Evolutionary conservation across 148 eudicot species (phyloP).

Genomic region (Persicaria tinctoria): DNA sequence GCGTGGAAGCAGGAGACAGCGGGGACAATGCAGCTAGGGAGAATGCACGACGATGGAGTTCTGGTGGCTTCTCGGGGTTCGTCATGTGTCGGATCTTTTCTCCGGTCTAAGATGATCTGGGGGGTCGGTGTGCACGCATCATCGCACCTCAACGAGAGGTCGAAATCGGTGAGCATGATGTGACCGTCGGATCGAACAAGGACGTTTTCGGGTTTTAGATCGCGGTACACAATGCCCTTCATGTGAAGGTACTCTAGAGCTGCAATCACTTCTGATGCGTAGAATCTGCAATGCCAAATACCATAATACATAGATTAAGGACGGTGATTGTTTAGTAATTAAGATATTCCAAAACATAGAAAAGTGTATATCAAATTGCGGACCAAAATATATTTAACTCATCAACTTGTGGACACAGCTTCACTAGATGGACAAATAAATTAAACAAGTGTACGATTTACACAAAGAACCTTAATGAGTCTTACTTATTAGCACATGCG

Average conservation of each 20-base stretch:
- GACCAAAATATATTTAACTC: too few relatives aligned
- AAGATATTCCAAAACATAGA: neutral
- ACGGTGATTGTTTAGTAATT: too few relatives aligned
- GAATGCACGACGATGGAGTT: slow-evolving; percentile 49
- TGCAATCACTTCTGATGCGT: slow-evolving; percentile 80
- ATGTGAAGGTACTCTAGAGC: slow-evolving; percentile 91
- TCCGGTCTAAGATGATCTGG: slow-evolving; percentile 32
- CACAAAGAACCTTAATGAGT: neutral
- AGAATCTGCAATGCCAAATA: slow-evolving; percentile 42
- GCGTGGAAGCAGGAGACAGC: slow-evolving; percentile 21
- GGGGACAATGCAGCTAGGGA: slow-evolving; percentile 34
- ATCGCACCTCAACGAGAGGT: slow-evolving; percentile 78
- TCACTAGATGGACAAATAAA: too few relatives aligned
- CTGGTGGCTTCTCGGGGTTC: neutral
- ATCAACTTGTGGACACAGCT: too few relatives aligned
- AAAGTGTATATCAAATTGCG: neutral
- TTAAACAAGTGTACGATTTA: neutral
- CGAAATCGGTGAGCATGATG: slow-evolving; percentile 94
- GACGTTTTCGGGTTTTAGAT: slow-evolving; percentile 92
- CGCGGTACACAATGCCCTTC: slow-evolving; percentile 96
- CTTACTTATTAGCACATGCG: neutral
- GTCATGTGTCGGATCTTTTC: slow-evolving; percentile 12
- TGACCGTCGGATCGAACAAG: slow-evolving; percentile 85
- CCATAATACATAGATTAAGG: too few relatives aligned
- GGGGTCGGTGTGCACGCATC: slow-evolving; percentile 51